Conservation (phyloP, 345 rosid genomes). For the Jatropha curcas region DNA sequence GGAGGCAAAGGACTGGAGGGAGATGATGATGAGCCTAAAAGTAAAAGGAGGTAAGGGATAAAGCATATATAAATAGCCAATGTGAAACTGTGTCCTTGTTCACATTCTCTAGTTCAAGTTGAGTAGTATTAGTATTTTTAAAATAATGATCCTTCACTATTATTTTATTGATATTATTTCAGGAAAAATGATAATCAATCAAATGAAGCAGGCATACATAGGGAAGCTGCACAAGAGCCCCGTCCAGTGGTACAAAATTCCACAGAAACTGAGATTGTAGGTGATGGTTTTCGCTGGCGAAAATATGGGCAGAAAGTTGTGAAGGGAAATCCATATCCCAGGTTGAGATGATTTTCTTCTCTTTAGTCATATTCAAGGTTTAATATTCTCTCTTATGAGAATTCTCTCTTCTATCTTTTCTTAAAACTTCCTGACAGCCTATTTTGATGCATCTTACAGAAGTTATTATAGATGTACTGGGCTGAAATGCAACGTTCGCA, state of each 20-base stretch:
- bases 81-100: too few relatives aligned
- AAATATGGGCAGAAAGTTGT: conserved; percentile 97
- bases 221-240: conserved; percentile 42
- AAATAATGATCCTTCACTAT: not conserved
- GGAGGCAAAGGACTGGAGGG: conserved; percentile 51
- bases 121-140: not conserved
- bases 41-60: conserved; percentile 65
- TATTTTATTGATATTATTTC: not conserved
- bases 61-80: not conserved
- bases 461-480: conserved; percentile 94
- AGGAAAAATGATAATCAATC: conserved; percentile 64
- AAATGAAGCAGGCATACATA: conserved; percentile 49
- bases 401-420: not conserved
- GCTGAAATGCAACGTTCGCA: conserved; percentile 75
- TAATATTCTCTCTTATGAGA: not conserved
- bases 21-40: conserved; percentile 62
- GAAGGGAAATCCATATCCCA: conserved; percentile 93
- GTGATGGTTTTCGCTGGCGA: conserved; percentile 98
- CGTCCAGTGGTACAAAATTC: conserved; percentile 44
- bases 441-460: conserved; percentile 40
- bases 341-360: conserved; percentile 36
- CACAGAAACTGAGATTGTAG: conserved; percentile 64
- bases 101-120: not conserved
- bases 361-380: not conserved
- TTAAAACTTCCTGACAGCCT: conserved; percentile 9